Base-by-base conservation (phyloP, 139 green algal genomes). In the Closterium sp. region DNA sequence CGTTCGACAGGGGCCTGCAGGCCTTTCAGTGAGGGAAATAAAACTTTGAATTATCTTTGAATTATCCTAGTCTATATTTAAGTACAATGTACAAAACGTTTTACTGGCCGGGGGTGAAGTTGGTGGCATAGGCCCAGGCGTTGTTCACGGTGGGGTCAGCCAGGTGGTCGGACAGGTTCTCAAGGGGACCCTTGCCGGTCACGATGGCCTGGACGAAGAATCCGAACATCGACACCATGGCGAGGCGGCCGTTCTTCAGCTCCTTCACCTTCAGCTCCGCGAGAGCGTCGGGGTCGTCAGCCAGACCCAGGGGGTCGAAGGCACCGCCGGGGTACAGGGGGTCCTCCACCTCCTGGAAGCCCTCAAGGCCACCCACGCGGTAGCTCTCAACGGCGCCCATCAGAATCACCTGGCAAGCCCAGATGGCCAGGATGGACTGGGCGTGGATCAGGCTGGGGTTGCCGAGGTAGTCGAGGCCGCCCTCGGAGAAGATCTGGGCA, bases 181-280 rank as follows among this genome's bases (percentile, higher is more conserved):
- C 30, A 79, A 96, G 97, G 38, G 98, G 98, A 32, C 97, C 97
- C 93, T 98, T 94, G 88, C 93, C 92, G 73, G 97, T 99, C 34
- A 98, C 93, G 32, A 98, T 91, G 27, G 97, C 97, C 94, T 98
- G 96, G 13, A 94, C 95, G 45, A 90, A 94, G 88, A 94, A 96
- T 70, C 97, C 97, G 89, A 97, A 95, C 91, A 97, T 95, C 87
- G 91, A 95, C 87, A 95, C 90, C 96, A 98, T 99, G 70, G 98
- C 98, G 70, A 98, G 92, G 42, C 97, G 94, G 34, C 97, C 98
- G 94, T 99, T 99, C 96, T 87, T 87, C 85, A 89, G 99, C 95
- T 97, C 99, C 98, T 94, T 99, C 99, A n/a, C 95, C 95, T 98
- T 97, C 34, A 99, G 88, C 96, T 97, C 96, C 88, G 96, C 95